Evolutionary conservation across 2,329 filamentous ascomycete genomes (phyloP), one percentile per base, ranked within the genome.

Genomic region (Clarireedia homoeocarpa): DNA sequence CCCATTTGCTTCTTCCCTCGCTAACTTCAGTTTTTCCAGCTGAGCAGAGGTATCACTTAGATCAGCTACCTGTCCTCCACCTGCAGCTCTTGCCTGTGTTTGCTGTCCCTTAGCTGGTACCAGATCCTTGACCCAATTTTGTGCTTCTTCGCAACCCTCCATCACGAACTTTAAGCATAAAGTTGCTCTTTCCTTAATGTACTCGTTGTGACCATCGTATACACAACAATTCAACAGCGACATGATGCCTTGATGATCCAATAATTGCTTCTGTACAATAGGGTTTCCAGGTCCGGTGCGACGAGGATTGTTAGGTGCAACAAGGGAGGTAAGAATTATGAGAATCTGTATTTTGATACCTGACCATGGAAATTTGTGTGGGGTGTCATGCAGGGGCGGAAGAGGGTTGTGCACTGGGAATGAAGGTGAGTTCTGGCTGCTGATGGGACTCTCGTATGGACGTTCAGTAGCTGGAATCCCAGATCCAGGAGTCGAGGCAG

Each of bases 341-440:
- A 97, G 87, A 44, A 95, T 91, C 58, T 96, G 84, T 49, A 91
- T 94, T 74, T 97, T 97, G 65, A 96, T 85, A 55, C 94, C 81
- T 1, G 79, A 73, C 83, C 83, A 86, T 0, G 83, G 77, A 65
- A 83, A 86, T 64, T 82, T 81, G 68, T 84, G 76, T 0, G 83
- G 81, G 0, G 79, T 77, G 40, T 85, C 82, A 56, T 95, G 72
- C 73, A 88, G 73, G 2, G 74, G 74, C 63, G 67, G 77, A 60
- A 71, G 74, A 57, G 72, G 77, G 7, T 50, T 26, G 14, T 55
- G 45, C 15, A 49, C 44, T 56, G 66, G 75, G 71, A 69, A 58
- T 64, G 70, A 47, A 4, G 55, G 49, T 15, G 50, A 36, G 20
- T 51, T 46, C 50, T 59, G 48, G 1, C 4, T 42, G 12, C 48